Percentiles rank a stretch among this genome's conserved stretches.
phyloP scores from a whole-genome alignment of 306 rosid species.

The Spatholobus suberectus region DNA sequence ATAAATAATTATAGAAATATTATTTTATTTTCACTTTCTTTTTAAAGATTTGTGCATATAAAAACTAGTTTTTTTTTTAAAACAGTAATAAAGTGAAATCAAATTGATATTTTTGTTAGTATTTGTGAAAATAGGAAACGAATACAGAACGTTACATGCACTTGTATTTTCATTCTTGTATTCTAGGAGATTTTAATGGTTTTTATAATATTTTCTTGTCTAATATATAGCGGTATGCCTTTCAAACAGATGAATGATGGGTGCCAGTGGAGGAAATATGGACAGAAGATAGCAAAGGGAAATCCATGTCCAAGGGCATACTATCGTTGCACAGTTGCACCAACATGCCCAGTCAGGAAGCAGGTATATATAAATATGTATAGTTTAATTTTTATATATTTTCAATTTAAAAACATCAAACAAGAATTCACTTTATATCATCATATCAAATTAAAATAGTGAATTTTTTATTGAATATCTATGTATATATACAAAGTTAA shows the following conservation, averaged over 20 bases:
- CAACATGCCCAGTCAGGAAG: constrained; percentile 74
- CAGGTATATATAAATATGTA: constrained; percentile 55
- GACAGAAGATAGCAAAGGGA: constrained; percentile 79
- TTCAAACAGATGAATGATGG: constrained; percentile 73
- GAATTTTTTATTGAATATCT: too few species aligned
- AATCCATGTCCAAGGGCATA: constrained; percentile 87
- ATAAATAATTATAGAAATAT: neutral
- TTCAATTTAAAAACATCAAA: neutral
- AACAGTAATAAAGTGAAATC: neutral
- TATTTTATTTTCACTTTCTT: neutral
- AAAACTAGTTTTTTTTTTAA: neutral
- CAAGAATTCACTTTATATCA: neutral
- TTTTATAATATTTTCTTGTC: neutral
- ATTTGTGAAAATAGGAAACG: neutral
- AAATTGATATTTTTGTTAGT: neutral
- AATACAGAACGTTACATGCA: too few species aligned
- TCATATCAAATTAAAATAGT: too few species aligned
- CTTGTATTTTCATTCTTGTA: neutral
- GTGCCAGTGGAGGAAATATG: constrained; percentile 90
- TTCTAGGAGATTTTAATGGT: constrained; percentile 1
- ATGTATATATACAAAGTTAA: too few species aligned
- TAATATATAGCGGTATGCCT: neutral
- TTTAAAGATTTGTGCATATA: neutral
- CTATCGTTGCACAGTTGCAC: constrained; percentile 79
- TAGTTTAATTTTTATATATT: neutral